A percentile compares a stretch with the other conserved stretches of the same genome.
phyloP scores from a whole-genome alignment of 1,139 yeast species.

The Yamadazyma sp. region DNA sequence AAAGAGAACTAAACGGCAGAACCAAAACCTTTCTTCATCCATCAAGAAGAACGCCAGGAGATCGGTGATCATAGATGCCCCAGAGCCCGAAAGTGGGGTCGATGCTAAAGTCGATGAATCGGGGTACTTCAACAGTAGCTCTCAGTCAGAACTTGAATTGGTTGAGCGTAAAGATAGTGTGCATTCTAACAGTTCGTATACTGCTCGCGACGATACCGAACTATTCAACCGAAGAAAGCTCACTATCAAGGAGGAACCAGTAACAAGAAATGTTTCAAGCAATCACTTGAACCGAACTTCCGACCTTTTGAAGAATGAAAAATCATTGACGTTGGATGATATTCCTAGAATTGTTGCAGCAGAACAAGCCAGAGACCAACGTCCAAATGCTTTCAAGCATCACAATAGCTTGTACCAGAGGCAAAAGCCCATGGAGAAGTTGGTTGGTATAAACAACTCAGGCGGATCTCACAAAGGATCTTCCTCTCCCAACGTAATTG shows the following conservation, averaged over 20 bases:
- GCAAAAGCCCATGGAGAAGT: slow-evolving; percentile 29
- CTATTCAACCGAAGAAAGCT: slow-evolving; percentile 35
- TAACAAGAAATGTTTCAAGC: slow-evolving; percentile 25
- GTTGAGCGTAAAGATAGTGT: slow-evolving; percentile 14
- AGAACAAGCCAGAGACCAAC: slow-evolving; percentile 90
- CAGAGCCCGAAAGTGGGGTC: slow-evolving; percentile 47
- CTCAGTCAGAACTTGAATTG: slow-evolving; percentile 16
- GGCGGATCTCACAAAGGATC: slow-evolving; percentile 17
- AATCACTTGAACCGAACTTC: slow-evolving; percentile 54
- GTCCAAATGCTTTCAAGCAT: slow-evolving; percentile 82
- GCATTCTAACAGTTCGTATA: slow-evolving; percentile 20
- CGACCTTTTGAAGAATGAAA: slow-evolving; percentile 73
- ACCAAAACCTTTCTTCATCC: slow-evolving; percentile 60
- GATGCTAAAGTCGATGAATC: slow-evolving; percentile 13
- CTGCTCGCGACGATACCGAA: slow-evolving; percentile 30
- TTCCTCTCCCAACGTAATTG: slow-evolving; percentile 16
- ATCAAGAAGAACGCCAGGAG: slow-evolving; percentile 49
- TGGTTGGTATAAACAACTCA: slow-evolving; percentile 5
- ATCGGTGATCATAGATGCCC: slow-evolving; percentile 51
- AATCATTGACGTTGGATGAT: slow-evolving; percentile 88
- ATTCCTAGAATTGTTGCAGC: slow-evolving; percentile 96
- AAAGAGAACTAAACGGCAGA: slow-evolving; percentile 71
- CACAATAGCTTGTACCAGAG: slow-evolving; percentile 51
- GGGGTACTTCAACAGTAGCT: slow-evolving; percentile 1
- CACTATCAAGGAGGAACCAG: slow-evolving; percentile 48